phyloP scores from a whole-genome alignment of 805 yeast genomes.

The Saccharomycodes ludwigii region DNA sequence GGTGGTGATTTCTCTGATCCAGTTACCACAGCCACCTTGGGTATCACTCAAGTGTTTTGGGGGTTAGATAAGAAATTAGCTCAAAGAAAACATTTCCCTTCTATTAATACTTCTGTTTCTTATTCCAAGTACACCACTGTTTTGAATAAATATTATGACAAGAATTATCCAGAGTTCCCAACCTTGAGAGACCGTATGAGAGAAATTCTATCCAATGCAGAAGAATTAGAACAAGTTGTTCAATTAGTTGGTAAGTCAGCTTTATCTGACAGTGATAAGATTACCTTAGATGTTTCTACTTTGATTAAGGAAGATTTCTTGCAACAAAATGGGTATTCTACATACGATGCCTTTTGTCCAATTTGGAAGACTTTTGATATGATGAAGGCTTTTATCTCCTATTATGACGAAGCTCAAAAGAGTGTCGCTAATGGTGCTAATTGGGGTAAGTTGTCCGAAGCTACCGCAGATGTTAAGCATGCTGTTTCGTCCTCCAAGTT shows the following conservation, averaged over 20 bases:
- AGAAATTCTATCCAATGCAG: constrained; percentile 93
- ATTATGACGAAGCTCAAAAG: constrained; percentile 95
- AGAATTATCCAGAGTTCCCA: constrained; percentile 85
- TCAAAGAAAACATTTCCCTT: constrained; percentile 99
- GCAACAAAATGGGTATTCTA: constrained; percentile 98
- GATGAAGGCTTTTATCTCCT: constrained; percentile 91
- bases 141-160: constrained; percentile 73
- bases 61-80: constrained; percentile 98
- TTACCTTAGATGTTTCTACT: constrained; percentile 83
- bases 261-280: constrained; percentile 90
- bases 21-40: constrained; percentile 94
- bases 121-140: constrained; percentile 93
- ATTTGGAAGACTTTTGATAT: constrained; percentile 97
- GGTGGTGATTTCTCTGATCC: constrained; percentile 99
- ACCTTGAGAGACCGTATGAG: constrained; percentile 78
- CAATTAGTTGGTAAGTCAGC: constrained; percentile 99
- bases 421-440: constrained; percentile 87
- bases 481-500: constrained; percentile 90
- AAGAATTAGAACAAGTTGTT: constrained; percentile 97
- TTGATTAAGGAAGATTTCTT: constrained; percentile 95
- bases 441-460: constrained; percentile 87
- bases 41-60: constrained; percentile 99
- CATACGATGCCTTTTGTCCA: constrained; percentile 98
- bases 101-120: constrained; percentile 90
- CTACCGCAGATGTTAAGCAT: constrained; percentile 86